Evolutionary conservation across 2,329 filamentous ascomycete genomes (phyloP), one percentile per base, ranked within the genome.

Genomic region (Xylaria arbuscula): DNA sequence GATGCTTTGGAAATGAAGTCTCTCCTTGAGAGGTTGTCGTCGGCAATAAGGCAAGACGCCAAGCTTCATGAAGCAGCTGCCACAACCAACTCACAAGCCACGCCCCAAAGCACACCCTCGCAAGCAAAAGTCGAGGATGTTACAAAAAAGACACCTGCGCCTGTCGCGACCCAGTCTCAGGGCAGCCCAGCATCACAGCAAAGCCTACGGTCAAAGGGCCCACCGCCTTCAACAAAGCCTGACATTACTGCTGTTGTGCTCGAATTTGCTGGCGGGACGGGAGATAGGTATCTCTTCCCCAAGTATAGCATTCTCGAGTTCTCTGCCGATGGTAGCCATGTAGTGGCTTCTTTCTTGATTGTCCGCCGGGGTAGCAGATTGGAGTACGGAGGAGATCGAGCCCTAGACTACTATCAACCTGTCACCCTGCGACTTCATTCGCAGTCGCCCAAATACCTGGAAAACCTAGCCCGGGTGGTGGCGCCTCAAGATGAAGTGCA

Each of bases 231-330:
- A 1, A 78, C 80, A 11, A 89, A 87, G 72, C 86, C 86, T 32
- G 90, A 90, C 64, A 86, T 90, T 51, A 85, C 88, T 1, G 89
- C 89, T n/a, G 83, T 92, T 15, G 87, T 91, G 0, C 87, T 93
- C 69, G 90, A 93, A 72, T 93, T 93, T 77, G 78, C 83, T 5
- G 86, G 87, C 55, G 89, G 89, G 40, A 88, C 83, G 2, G 92
- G 91, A 54, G 92, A 95, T 77, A 87, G 92, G 32, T 94, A 92
- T 76, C 81, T 93, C 56, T 94, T 96, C 71, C 93, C 93, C 1
- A 92, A 90, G 72, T 91, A 92, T 76, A 92, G 90, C 78, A 90
- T 95, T 40, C 78, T 95, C 58, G 92, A 96, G 76, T 90, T 88
- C 75, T 76, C 82, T 42, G 34, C 57, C 10, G 79, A 83, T 3